These are phyloP conservation scores for Pezizomycotina sp. DNA, from an alignment of 2,329 filamentous ascomycete species.

Conservation along the genomic window DNA sequence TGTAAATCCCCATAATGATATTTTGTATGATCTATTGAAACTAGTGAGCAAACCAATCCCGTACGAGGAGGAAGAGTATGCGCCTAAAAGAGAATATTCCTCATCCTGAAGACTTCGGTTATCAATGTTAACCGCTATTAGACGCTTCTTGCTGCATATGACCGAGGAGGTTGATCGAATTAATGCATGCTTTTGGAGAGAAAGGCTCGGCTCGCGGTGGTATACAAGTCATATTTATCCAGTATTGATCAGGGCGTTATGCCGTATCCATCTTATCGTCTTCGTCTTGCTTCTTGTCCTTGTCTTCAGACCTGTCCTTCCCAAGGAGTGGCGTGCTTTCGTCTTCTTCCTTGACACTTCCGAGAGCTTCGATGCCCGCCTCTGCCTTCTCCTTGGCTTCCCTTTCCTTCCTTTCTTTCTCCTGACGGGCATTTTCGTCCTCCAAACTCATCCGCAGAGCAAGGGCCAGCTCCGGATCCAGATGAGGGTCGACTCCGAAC, in stretches of 20 bases:
- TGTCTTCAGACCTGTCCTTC: conserved; percentile 45
- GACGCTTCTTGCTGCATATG: too few species aligned
- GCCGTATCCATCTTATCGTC: conserved; percentile 85
- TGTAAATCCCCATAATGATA: too few species aligned
- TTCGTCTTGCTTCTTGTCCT: conserved; percentile 33
- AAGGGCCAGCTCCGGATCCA: conserved; percentile 85
- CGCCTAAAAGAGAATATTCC: too few species aligned
- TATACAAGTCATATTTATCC: too few species aligned
- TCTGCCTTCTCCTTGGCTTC: conserved; percentile 51
- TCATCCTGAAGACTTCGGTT: too few species aligned
- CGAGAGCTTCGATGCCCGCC: conserved; percentile 34
- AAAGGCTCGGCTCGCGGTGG: too few species aligned
- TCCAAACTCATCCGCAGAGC: conserved; percentile 95
- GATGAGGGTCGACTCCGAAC: conserved; percentile 76
- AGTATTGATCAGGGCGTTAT: conserved; percentile 33
- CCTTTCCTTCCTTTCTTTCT: conserved; percentile 64
- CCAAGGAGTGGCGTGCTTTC: conserved; percentile 52
- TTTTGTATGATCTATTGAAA: too few species aligned
- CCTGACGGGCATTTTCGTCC: conserved; percentile 86
- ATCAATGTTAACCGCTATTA: too few species aligned
- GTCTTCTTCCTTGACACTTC: conserved; percentile 65
- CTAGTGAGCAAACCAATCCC: too few species aligned
- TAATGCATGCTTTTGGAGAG: too few species aligned
- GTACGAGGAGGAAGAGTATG: too few species aligned
- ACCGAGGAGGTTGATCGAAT: too few species aligned